Percentiles rank a stretch among this genome's conserved stretches.
These are phyloP conservation scores for Diaporthe sp. DNA, from an alignment of 2,329 filamentous ascomycete species.

Conservation along the genomic window DNA sequence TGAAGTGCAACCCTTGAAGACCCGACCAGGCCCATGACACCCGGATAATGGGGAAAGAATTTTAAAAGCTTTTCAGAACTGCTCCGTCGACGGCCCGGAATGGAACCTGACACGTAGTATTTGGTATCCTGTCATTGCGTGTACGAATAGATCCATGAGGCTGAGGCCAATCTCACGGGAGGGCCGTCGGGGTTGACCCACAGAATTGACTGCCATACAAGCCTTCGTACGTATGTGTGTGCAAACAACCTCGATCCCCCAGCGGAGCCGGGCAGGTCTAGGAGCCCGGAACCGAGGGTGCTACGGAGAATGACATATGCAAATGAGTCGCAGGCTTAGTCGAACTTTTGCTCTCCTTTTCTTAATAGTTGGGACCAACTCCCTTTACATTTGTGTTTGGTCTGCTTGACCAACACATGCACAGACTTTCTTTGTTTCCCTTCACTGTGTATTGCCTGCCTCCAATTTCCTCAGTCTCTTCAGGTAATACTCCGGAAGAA, in stretches of 20 bases:
- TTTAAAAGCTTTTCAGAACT: neutral
- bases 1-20: neutral
- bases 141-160: neutral
- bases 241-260: too few species aligned
- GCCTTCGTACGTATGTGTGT: neutral
- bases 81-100: neutral
- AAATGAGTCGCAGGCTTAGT: too few species aligned
- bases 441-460: neutral
- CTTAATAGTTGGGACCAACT: too few species aligned
- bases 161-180: neutral
- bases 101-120: neutral
- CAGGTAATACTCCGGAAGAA: neutral
- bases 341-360: too few species aligned
- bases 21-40: neutral
- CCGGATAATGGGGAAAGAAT: neutral
- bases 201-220: neutral
- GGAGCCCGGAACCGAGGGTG: neutral
- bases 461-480: neutral
- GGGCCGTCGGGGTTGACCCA: neutral
- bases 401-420: neutral
- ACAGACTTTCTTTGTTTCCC: neutral
- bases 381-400: neutral
- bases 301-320: too few species aligned
- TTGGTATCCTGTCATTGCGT: neutral
- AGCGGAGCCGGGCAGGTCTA: neutral